These are phyloP conservation scores for Danielia oregonensis DNA, from an alignment of 805 yeast species.

Conservation along the genomic window DNA sequence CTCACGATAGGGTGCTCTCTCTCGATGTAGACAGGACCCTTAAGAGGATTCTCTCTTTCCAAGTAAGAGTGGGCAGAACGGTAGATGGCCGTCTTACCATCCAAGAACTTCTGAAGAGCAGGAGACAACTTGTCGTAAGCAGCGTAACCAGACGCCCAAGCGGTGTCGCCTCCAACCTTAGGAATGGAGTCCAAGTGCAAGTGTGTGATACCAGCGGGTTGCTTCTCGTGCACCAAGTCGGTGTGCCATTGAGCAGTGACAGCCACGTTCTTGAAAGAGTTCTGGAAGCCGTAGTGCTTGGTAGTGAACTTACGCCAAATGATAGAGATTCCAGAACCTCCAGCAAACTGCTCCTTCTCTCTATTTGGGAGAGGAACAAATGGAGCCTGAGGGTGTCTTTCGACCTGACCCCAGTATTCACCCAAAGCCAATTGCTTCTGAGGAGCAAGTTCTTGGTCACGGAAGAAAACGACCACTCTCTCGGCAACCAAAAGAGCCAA, in stretches of 20 bases:
- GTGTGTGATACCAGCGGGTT: conserved; percentile 38
- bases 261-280: conserved; percentile 1
- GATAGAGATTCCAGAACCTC: conserved; percentile 6
- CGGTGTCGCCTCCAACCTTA: conserved; percentile 1
- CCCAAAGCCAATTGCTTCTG: conserved; percentile 42
- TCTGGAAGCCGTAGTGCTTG: conserved; percentile 1
- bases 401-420: conserved; percentile 43
- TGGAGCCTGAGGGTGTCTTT: conserved; percentile 34
- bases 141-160: conserved; percentile 3
- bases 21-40: conserved; percentile 45
- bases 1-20: conserved; percentile 60
- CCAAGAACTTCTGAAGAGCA: conserved; percentile 3
- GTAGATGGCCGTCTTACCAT: conserved; percentile 18
- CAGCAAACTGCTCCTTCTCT: conserved; percentile 1
- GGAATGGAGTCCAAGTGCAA: conserved; percentile 33
- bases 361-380: conserved; percentile 17
- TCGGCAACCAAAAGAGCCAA: conserved; percentile 46
- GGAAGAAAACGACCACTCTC: conserved; percentile 50
- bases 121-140: conserved; percentile 6
- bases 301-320: conserved; percentile 8
- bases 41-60: conserved; percentile 44
- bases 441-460: conserved; percentile 39
- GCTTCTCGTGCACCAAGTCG: conserved; percentile 33
- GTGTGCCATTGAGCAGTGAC: conserved; percentile 29
- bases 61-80: conserved; percentile 40